These are phyloP conservation scores for Oxytropis ochrocephala DNA, from an alignment of 306 rosid species.

Conservation along the genomic window DNA sequence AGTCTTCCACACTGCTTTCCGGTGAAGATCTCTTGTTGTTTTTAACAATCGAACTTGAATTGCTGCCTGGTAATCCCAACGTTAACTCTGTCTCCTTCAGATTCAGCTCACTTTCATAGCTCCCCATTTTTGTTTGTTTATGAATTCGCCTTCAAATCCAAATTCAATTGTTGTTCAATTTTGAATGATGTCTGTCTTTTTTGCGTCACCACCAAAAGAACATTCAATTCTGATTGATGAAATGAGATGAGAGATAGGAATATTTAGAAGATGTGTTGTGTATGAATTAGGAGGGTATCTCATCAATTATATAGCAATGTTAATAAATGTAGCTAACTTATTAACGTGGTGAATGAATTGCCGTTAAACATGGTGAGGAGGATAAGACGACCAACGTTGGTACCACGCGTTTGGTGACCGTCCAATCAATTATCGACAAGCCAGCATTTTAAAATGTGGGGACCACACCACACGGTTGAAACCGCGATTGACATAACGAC, in stretches of 20 bases:
- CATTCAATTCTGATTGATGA: neutral
- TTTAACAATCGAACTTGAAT: constrained; percentile 1
- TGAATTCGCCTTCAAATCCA: neutral
- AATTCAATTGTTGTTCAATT: neutral
- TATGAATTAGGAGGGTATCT: neutral
- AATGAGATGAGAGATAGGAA: neutral
- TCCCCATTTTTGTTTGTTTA: constrained; percentile 13
- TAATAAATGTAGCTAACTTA: constrained; percentile 8
- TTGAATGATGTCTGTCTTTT: neutral
- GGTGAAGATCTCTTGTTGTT: constrained; percentile 51
- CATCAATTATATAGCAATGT: constrained; percentile 30
- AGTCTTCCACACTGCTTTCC: constrained; percentile 26
- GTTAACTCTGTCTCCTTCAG: constrained; percentile 56
- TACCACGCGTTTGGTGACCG: constrained; percentile 31
- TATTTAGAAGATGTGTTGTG: neutral
- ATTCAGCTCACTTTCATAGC: constrained; percentile 32
- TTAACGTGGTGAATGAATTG: constrained; percentile 36
- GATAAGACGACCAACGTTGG: neutral
- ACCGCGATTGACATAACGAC: neutral
- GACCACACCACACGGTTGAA: neutral
- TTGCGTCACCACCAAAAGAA: too few relatives aligned
- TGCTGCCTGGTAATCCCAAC: constrained; percentile 59
- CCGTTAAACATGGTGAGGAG: neutral
- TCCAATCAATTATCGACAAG: constrained; percentile 30
- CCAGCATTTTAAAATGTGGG: neutral